Evolutionary conservation across 495 filamentous ascomycete genomes (phyloP).

Genomic region (Trichoderma gamsii): DNA sequence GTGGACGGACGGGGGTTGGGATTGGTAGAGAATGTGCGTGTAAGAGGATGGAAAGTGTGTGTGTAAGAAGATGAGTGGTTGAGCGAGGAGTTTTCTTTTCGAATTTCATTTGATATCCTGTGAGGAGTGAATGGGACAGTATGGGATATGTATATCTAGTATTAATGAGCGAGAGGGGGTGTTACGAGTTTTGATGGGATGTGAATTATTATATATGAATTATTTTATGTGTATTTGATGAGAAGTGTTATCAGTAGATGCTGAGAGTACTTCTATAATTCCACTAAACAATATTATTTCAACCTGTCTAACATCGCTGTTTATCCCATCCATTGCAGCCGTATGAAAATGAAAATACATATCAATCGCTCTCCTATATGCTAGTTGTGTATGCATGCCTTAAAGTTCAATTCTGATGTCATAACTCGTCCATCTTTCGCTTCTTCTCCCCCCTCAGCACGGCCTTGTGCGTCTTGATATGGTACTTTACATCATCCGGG

Average conservation of each 20-base stretch:
- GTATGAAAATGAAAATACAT: background rate
- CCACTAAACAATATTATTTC: no score
- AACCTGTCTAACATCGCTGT: no score
- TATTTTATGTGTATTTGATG: no score
- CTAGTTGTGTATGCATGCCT: background rate
- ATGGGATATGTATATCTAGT: background rate
- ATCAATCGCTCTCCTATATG: background rate
- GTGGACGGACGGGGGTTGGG: slow-evolving; percentile 2
- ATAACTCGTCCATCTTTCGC: background rate
- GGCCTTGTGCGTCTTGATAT: slow-evolving; percentile 32
- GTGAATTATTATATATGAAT: background rate
- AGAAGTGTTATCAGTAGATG: no score
- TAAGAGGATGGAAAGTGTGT: background rate
- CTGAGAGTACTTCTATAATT: no score
- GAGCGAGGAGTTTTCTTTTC: background rate
- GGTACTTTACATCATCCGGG: slow-evolving; percentile 38
- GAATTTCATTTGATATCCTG: background rate
- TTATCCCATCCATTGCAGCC: no score
- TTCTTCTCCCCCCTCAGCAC: slow-evolving; percentile 3
- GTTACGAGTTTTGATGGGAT: background rate
- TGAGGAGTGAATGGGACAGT: background rate
- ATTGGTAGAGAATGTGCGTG: background rate
- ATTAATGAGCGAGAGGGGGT: background rate
- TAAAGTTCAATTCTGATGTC: background rate
- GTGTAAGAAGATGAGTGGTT: background rate